Conservation (phyloP, 2,329 filamentous ascomycete species). For the Hymenoscyphus fructigenus region DNA sequence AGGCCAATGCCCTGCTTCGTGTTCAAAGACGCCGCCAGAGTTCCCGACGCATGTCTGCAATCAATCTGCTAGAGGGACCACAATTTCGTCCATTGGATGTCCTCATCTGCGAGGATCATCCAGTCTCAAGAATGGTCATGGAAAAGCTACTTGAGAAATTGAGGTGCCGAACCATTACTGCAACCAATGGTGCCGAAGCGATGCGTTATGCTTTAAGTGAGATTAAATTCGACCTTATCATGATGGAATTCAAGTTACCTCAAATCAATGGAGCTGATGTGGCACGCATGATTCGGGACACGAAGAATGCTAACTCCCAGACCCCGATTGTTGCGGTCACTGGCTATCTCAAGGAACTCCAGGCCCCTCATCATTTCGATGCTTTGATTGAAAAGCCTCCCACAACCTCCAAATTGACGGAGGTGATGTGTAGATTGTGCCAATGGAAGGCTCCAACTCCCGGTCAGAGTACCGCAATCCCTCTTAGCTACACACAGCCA, state of each 20-base stretch:
- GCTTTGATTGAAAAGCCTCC: constrained; percentile 95
- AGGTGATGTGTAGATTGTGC: constrained; percentile 83
- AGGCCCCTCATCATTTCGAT: constrained; percentile 93
- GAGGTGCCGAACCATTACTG: constrained; percentile 89
- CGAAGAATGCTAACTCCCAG: constrained; percentile 89
- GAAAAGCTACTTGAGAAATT: constrained; percentile 95
- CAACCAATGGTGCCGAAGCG: constrained; percentile 85
- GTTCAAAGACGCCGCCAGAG: constrained; percentile 94
- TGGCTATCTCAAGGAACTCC: constrained; percentile 95
- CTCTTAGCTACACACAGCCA: constrained; percentile 58
- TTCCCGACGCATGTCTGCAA: constrained; percentile 89
- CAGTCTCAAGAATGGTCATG: constrained; percentile 97
- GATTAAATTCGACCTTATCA: constrained; percentile 98
- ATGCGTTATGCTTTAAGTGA: constrained; percentile 93
- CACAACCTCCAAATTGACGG: constrained; percentile 84
- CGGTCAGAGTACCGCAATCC: constrained; percentile 42
- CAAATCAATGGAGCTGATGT: constrained; percentile 95
- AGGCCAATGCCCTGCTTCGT: constrained; percentile 84
- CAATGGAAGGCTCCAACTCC: constrained; percentile 83
- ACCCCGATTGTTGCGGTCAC: constrained; percentile 97
- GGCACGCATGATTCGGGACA: constrained; percentile 95
- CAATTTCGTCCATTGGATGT: constrained; percentile 90
- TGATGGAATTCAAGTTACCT: constrained; percentile 94
- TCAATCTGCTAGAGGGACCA: constrained; percentile 80
- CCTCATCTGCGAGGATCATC: constrained; percentile 95